Evolutionary conservation across 2,329 filamentous ascomycete genomes (phyloP).

Genomic region (Aspergillus spinulosporus): DNA sequence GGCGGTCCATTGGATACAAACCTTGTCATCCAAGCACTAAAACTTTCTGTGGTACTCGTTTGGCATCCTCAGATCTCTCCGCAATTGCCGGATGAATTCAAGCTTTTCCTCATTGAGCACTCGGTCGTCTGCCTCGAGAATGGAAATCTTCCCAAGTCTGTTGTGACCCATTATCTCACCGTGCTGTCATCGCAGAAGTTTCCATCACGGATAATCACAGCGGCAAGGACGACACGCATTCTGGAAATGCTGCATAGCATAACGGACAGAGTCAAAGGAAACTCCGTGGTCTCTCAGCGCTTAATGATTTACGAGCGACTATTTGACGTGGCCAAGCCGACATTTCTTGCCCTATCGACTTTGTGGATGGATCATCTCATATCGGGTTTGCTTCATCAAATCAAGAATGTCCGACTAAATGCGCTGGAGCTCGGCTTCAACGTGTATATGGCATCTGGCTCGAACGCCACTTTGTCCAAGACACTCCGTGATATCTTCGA

Average conservation of each 20-base stretch:
- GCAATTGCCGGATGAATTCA: slow-evolving; percentile 75
- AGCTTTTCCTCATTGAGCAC: slow-evolving; percentile 76
- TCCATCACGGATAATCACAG: slow-evolving; percentile 69
- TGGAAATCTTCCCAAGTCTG: slow-evolving; percentile 67
- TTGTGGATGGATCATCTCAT: slow-evolving; percentile 84
- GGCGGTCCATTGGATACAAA: slow-evolving; percentile 61
- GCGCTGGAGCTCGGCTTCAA: slow-evolving; percentile 75
- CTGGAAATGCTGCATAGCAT: slow-evolving; percentile 71
- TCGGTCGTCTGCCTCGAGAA: slow-evolving; percentile 74
- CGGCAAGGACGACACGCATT: slow-evolving; percentile 68
- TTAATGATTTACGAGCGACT: slow-evolving; percentile 77
- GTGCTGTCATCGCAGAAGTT: slow-evolving; percentile 81
- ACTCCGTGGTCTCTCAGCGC: slow-evolving; percentile 75
- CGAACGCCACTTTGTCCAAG: slow-evolving; percentile 66
- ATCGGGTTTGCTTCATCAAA: slow-evolving; percentile 73
- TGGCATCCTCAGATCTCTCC: slow-evolving; percentile 70
- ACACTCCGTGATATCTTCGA: slow-evolving; percentile 60
- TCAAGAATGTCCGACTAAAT: slow-evolving; percentile 72
- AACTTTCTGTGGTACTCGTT: slow-evolving; percentile 73
- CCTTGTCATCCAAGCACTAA: slow-evolving; percentile 74
- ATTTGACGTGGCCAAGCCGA: slow-evolving; percentile 66
- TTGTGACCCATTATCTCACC: slow-evolving; percentile 77
- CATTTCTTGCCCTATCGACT: slow-evolving; percentile 68
- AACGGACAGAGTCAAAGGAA: slow-evolving; percentile 72
- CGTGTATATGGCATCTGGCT: slow-evolving; percentile 67